Percentiles rank a stretch among this genome's conserved stretches.
Conservation (phyloP, 768 basidiomycete genomes). For the Saitozyma sp. region DNA sequence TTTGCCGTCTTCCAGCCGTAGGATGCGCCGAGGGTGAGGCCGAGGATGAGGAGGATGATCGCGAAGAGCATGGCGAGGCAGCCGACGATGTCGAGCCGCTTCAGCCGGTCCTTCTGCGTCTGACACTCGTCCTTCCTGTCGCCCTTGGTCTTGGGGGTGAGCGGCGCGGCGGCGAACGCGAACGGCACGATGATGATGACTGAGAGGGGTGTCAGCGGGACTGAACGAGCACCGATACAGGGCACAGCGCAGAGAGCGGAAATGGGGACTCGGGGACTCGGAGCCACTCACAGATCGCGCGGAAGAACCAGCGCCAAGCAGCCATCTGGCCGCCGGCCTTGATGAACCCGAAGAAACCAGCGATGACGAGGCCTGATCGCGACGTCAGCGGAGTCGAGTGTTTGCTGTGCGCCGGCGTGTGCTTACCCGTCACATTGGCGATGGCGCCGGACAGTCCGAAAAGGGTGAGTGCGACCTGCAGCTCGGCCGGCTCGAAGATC, state of each 20-base stretch:
- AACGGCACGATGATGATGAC: constrained; percentile 14
- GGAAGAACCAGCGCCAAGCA: constrained; percentile 48
- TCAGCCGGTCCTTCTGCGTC: constrained; percentile 11
- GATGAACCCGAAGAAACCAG: constrained; percentile 38
- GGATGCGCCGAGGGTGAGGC: constrained; percentile 36
- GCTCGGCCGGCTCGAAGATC: constrained; percentile 31
- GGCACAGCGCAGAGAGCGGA: neutral
- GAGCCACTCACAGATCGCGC: neutral
- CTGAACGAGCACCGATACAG: neutral
- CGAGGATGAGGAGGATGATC: constrained; percentile 33
- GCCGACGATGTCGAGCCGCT: constrained; percentile 23
- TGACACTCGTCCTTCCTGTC: constrained; percentile 21
- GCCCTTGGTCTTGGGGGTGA: constrained; percentile 28
- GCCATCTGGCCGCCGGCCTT: constrained; percentile 28
- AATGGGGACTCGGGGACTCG: neutral
- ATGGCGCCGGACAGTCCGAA: constrained; percentile 32
- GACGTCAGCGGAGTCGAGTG: neutral
- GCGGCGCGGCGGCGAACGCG: constrained; percentile 17
- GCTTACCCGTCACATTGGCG: constrained; percentile 3
- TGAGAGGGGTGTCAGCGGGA: neutral
- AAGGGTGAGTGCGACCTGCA: constrained; percentile 24
- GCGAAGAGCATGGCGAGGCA: constrained; percentile 15
- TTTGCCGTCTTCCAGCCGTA: constrained; percentile 32
- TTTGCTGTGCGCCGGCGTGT: no score
- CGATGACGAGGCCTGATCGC: constrained; percentile 23